These are phyloP conservation scores for Luvunga scandens DNA, from an alignment of 345 rosid species.

Conservation along the genomic window DNA sequence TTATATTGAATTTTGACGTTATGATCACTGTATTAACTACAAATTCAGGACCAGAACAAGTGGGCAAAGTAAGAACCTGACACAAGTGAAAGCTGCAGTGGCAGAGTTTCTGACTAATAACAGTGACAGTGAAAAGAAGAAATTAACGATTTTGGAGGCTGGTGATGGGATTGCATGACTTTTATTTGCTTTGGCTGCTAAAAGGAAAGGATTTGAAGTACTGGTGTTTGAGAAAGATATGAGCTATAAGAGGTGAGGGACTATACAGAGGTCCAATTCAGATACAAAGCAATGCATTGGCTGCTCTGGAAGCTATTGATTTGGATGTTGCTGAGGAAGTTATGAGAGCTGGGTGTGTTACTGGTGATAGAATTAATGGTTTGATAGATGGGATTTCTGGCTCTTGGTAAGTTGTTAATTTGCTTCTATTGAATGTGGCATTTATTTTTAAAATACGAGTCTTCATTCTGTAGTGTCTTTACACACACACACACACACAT, in stretches of 20 bases:
- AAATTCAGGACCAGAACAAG: slow-evolving; percentile 26
- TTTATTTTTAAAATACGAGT: neutral
- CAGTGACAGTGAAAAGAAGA: slow-evolving; percentile 28
- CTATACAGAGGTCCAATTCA: slow-evolving; percentile 96
- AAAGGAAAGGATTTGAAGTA: slow-evolving; percentile 82
- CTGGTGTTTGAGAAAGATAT: slow-evolving; percentile 83
- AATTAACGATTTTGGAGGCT: slow-evolving; percentile 67
- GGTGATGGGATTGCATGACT: slow-evolving; percentile 93
- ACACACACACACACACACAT: too few species aligned
- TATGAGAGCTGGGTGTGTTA: slow-evolving; percentile 79
- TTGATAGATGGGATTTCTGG: slow-evolving; percentile 93
- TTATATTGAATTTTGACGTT: slow-evolving; percentile 41
- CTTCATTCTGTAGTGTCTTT: too few species aligned
- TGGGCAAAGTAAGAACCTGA: slow-evolving; percentile 17
- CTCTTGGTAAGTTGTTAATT: slow-evolving; percentile 53
- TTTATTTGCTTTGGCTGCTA: slow-evolving; percentile 86
- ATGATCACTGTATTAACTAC: slow-evolving; percentile 16
- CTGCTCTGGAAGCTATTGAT: slow-evolving; percentile 95
- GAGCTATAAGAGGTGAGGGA: slow-evolving; percentile 95
- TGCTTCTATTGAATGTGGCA: neutral
- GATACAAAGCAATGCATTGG: slow-evolving; percentile 92
- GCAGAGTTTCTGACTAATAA: slow-evolving; percentile 22
- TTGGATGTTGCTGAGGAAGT: slow-evolving; percentile 78
- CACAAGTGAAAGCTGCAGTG: slow-evolving; percentile 43
- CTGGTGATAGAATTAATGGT: slow-evolving; percentile 91